Evolutionary conservation across 352 stramenopile genomes (phyloP).

Genomic region (Phytophthora capsici): DNA sequence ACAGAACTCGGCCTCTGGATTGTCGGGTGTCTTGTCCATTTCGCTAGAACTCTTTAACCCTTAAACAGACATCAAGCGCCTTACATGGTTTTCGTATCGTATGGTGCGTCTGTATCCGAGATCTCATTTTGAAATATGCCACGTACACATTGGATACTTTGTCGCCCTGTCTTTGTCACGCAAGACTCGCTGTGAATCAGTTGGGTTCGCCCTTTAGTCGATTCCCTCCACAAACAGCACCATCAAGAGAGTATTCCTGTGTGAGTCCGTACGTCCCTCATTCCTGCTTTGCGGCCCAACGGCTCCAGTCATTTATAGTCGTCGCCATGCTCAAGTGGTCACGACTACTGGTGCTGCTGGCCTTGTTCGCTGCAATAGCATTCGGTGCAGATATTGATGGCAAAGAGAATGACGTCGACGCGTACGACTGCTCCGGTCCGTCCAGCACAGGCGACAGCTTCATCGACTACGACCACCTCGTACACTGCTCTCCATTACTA

Average conservation of each 20-base stretch:
- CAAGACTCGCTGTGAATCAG: slow-evolving; percentile 25
- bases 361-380: slow-evolving; percentile 6
- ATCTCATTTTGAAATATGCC: not conserved
- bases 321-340: slow-evolving; percentile 26
- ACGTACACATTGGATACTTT: slow-evolving; percentile 12
- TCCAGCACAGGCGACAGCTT: slow-evolving; percentile 46
- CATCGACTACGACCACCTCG: slow-evolving; percentile 73
- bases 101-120: not conserved
- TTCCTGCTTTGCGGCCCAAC: slow-evolving; percentile 11
- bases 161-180: slow-evolving; percentile 15
- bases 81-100: too few relatives aligned
- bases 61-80: too few relatives aligned
- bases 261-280: slow-evolving; percentile 11
- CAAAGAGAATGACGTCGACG: slow-evolving; percentile 9
- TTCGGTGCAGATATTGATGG: not conserved
- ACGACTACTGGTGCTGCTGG: slow-evolving; percentile 19
- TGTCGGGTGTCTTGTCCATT: too few relatives aligned
- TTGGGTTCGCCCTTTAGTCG: slow-evolving; percentile 37
- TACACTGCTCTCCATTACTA: slow-evolving; percentile 59
- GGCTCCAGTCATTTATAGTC: not conserved
- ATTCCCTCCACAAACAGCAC: slow-evolving; percentile 20
- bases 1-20: too few relatives aligned
- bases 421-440: slow-evolving; percentile 40
- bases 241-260: slow-evolving; percentile 13
- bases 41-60: too few relatives aligned